Evolutionary conservation across 2,329 filamentous ascomycete species (phyloP).

Genomic region (Coleophoma eucalyptorum): DNA sequence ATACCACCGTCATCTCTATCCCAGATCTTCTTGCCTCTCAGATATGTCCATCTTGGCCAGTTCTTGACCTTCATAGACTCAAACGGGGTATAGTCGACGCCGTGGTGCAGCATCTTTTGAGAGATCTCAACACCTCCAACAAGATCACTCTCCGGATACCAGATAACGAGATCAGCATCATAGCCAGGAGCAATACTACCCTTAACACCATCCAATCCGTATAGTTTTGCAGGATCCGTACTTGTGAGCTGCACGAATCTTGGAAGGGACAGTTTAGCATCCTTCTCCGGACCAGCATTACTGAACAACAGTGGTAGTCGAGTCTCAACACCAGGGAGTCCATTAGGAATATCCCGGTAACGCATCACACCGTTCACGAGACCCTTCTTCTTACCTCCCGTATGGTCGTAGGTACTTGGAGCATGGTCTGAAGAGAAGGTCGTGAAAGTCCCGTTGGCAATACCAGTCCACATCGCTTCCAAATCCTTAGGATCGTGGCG

Average conservation of each 20-base stretch:
- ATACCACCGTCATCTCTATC: conserved; percentile 16
- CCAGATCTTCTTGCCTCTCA: conserved; percentile 18
- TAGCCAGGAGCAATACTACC: conserved; percentile 18
- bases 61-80: conserved; percentile 17
- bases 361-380: conserved; percentile 15
- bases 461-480: conserved; percentile 45
- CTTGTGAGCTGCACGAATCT: conserved; percentile 17
- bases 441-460: conserved; percentile 51
- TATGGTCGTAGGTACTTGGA: conserved; percentile 14
- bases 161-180: conserved; percentile 20
- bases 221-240: conserved; percentile 16
- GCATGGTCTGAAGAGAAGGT: conserved; percentile 39
- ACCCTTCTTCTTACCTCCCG: conserved; percentile 15
- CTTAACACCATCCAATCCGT: conserved; percentile 16
- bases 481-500: conserved; percentile 43
- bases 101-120: conserved; percentile 16
- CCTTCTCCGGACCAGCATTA: conserved; percentile 7
- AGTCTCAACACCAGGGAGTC: conserved; percentile 18
- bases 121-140: conserved; percentile 9
- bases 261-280: conserved; percentile 12
- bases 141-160: conserved; percentile 14
- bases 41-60: conserved; percentile 17
- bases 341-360: conserved; percentile 19
- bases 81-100: conserved; percentile 20
- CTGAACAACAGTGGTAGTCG: conserved; percentile 16